phyloP scores from a whole-genome alignment of 2,329 filamentous ascomycete genomes.

The Scedosporium boydii region DNA sequence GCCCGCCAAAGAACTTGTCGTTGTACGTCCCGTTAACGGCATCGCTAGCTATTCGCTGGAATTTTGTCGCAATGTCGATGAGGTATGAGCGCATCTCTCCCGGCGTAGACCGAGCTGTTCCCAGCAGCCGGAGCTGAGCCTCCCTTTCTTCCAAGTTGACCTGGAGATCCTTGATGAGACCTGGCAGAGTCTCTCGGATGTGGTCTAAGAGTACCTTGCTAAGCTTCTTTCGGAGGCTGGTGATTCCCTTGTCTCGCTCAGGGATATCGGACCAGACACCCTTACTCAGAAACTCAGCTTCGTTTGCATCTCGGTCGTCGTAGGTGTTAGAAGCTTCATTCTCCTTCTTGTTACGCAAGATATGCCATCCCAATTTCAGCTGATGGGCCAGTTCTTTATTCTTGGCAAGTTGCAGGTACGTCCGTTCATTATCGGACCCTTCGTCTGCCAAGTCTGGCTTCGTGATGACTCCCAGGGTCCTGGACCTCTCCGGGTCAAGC shows the following conservation, averaged over 20 bases:
- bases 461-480: conserved; percentile 49
- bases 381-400: conserved; percentile 20
- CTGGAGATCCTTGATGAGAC: conserved; percentile 18
- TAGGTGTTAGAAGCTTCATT: conserved; percentile 15
- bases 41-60: conserved; percentile 21
- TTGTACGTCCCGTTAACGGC: conserved; percentile 19
- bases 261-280: conserved; percentile 17
- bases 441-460: conserved; percentile 37
- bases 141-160: conserved; percentile 13
- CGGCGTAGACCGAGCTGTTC: conserved; percentile 11
- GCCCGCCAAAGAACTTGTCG: conserved; percentile 26
- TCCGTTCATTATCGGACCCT: conserved; percentile 27
- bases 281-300: conserved; percentile 21
- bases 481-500: conserved; percentile 30
- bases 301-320: conserved; percentile 18
- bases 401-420: conserved; percentile 24
- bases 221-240: conserved; percentile 22
- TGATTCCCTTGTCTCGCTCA: conserved; percentile 22
- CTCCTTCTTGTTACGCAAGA: conserved; percentile 38
- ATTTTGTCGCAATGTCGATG: conserved; percentile 23
- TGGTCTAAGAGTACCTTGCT: conserved; percentile 21
- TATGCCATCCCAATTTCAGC: conserved; percentile 40
- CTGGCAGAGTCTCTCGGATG: conserved; percentile 17
- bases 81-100: conserved; percentile 23
- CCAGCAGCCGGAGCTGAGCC: conserved; percentile 13